Evolutionary conservation across 495 filamentous ascomycete genomes (phyloP), one percentile per base, ranked within the genome.

Genomic region (Cercophora sp.): DNA sequence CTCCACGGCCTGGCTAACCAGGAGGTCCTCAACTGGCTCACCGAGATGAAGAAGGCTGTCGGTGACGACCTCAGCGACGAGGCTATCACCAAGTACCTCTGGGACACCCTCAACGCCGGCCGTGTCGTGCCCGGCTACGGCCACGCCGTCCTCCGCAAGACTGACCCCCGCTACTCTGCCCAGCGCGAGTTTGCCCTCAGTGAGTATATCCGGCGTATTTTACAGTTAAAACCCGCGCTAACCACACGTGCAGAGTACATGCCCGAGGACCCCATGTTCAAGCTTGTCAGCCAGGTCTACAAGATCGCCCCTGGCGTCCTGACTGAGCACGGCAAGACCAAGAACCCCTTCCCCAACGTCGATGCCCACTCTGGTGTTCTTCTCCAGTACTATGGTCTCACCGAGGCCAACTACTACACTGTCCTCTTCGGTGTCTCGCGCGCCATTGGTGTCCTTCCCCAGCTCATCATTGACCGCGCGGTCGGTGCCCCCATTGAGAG

Each of bases 1-100:
- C 90, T 98, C 36, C 93, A 98, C 81, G 93, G 93, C 77, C 84
- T 98, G 65, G 93, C 93, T 70, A 97, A 97, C 83, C 93, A 98
- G 78, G 93, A 98, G 76, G 93, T 98, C 57, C 84, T 98, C 56
- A 90, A 90, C 79, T 98, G 94, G 94, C 86, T 98, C 63, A 88
- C 86, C 58, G 85, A 96, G 84, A 97, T 98, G 94, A 96, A 98
- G 89, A 87, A 88, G 73, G 72, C 79, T 57, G 78, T 98, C 63
- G 93, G 93, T 62, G 90, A 89, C 71, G 93, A 96, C 70, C 82
- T 96, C 57, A 91, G 87, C 72, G 93, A 96, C 76, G 75, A 91
- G 79, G 83, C 85, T 68, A 96, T 98, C 80, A 96, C 84, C 65
- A 85, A 96, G 69, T 98, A 98, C 79, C 86, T 98, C 55, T 98